Evolutionary conservation across 768 basidiomycete species (phyloP).

Genomic region (Gymnopilus junonius): DNA sequence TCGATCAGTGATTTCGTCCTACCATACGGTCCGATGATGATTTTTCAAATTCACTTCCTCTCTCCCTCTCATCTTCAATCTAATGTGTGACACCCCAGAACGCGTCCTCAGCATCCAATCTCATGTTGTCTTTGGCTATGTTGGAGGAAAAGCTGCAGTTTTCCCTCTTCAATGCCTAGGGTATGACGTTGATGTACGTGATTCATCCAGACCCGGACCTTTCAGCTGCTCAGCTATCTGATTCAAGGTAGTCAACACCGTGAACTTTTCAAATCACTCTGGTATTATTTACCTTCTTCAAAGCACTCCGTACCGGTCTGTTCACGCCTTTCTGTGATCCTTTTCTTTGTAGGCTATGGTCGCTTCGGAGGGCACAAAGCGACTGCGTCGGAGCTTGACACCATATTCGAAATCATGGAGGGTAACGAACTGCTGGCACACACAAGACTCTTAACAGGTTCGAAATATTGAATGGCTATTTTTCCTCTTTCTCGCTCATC

Average conservation of each 20-base stretch:
- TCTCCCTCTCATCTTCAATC: neutral
- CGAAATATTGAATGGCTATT: conserved; percentile 4
- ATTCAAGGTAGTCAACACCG: conserved; percentile 81
- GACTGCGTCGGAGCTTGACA: conserved; percentile 73
- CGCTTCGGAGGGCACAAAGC: conserved; percentile 81
- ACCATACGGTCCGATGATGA: conserved; percentile 1
- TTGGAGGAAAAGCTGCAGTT: conserved; percentile 82
- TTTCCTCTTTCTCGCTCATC: neutral
- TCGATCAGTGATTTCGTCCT: conserved; percentile 3
- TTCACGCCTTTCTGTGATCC: neutral
- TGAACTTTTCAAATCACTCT: conserved; percentile 94
- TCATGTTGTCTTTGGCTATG: conserved; percentile 93
- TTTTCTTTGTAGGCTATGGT: conserved; percentile 76
- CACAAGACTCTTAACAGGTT: conserved; percentile 80
- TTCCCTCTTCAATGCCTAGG: conserved; percentile 86
- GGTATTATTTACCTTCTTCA: conserved; percentile 44
- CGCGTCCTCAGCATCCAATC: conserved; percentile 91
- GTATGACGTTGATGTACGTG: conserved; percentile 91
- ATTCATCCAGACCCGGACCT: neutral
- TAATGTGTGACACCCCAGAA: conserved; percentile 28
- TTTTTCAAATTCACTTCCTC: neutral
- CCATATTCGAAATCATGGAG: conserved; percentile 76
- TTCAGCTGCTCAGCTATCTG: conserved; percentile 16
- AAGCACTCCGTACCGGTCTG: neutral
- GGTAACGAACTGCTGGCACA: conserved; percentile 76